Evolutionary conservation across 768 basidiomycete species (phyloP).

Genomic region (Suillus luteus): DNA sequence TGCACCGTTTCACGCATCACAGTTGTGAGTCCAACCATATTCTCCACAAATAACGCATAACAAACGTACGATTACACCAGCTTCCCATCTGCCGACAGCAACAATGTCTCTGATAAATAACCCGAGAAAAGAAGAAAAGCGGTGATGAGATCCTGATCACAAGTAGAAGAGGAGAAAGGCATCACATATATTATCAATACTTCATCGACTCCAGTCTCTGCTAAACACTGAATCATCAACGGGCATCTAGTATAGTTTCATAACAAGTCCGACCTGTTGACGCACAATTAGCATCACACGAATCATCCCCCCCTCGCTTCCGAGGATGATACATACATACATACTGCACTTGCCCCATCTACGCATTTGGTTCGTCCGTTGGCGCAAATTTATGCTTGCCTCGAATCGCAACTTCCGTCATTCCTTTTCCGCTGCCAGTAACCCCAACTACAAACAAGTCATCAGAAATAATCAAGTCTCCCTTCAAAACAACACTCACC

Average conservation of each 20-base stretch:
- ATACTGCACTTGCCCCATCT: constrained; percentile 15
- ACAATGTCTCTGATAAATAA: constrained; percentile 21
- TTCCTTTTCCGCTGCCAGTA: constrained; percentile 85
- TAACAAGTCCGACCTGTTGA: constrained; percentile 17
- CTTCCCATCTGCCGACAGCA: constrained; percentile 20
- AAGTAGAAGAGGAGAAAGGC: constrained; percentile 22
- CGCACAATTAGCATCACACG: constrained; percentile 15
- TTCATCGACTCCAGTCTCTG: constrained; percentile 16
- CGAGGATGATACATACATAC: constrained; percentile 12
- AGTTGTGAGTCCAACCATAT: constrained; percentile 14
- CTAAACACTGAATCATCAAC: constrained; percentile 26
- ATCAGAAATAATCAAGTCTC: constrained; percentile 20
- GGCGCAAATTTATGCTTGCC: constrained; percentile 76
- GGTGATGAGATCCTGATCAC: constrained; percentile 23
- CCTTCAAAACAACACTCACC: constrained; percentile 51
- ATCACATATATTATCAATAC: constrained; percentile 25
- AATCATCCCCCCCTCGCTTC: constrained; percentile 3
- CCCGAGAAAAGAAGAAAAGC: constrained; percentile 20
- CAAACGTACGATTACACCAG: constrained; percentile 18
- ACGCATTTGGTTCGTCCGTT: constrained; percentile 45
- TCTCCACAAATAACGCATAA: constrained; percentile 15
- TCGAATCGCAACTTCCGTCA: constrained; percentile 72
- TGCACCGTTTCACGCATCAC: constrained; percentile 5
- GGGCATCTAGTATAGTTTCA: constrained; percentile 27
- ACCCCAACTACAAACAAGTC: constrained; percentile 67